Evolutionary conservation across 192 early-diverging fungal species (phyloP), one percentile per base, ranked within the genome.

Genomic region (Coemansia sp.): DNA sequence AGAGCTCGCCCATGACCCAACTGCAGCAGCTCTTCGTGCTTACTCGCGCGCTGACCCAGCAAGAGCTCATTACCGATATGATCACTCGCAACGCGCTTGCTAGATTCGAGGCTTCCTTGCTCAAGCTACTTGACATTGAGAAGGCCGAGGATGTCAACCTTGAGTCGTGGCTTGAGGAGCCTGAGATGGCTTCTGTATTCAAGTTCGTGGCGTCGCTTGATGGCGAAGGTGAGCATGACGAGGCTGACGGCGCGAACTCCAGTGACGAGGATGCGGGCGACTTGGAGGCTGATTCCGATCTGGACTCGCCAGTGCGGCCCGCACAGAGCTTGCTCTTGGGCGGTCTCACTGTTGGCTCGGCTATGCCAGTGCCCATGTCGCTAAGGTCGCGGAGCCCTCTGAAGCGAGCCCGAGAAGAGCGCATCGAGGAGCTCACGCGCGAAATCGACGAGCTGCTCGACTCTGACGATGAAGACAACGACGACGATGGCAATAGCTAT

Each of bases 41-140:
- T 11, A 34, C 61, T 6, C 69, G 73, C 20, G 62, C 76, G 10
- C 63, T 79, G 42, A 36, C 66, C 6, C 74, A 87, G 79, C 66
- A 73, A 48, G 75, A 71, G 8, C 76, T 86, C 31, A 61, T 89
- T 21, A 79, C 63, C 31, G 88, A 89, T 34, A 69, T 77, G 62
- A 75, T 84, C 28, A 76, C 83, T 23, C 83, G 85, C 56, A 89
- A 89, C 36, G 77, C 86, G 8, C 61, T 89, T 43, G 56, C 59
- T 8, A 73, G 78, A 28, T 86, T 89, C n/a, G 88, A 89, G 45
- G 73, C 73, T n/a, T 66, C 67, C 41, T 63, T 89, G 21, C 74
- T 88, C 14, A 84, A 85, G 68, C 71, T 77, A 16, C 85, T 89
- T 28, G 80, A 75, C 18, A 69, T 75, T 10, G 85, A 83, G 58